Evolutionary conservation across 1,284 basidiomycete genomes (phyloP).

Genomic region (Moesziomyces parantarcticus): DNA sequence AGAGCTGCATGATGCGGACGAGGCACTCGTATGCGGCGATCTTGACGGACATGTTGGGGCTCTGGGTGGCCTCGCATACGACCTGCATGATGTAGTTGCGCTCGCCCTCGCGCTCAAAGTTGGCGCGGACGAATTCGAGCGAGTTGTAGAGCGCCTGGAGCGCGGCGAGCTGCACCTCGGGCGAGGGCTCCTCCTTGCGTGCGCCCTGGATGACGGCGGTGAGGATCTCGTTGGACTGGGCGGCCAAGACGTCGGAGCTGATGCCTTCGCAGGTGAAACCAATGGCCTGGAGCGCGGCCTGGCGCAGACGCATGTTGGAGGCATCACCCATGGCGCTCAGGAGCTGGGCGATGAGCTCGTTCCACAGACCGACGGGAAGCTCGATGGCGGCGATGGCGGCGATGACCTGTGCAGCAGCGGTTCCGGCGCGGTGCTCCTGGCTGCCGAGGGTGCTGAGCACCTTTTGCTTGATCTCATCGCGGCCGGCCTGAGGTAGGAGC

Average conservation of each 20-base stretch:
- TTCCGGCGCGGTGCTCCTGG: slow-evolving; percentile 78
- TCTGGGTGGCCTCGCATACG: slow-evolving; percentile 97
- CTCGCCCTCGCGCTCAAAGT: slow-evolving; percentile 88
- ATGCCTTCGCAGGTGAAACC: slow-evolving; percentile 97
- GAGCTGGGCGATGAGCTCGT: slow-evolving; percentile 86
- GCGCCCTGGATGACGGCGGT: slow-evolving; percentile 99
- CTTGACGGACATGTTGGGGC: slow-evolving; percentile 77
- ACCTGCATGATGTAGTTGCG: slow-evolving; percentile 99
- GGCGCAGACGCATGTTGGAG: slow-evolving; percentile 80
- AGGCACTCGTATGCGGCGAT: slow-evolving; percentile 82
- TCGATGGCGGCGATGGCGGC: slow-evolving; percentile 93
- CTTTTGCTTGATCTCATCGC: slow-evolving; percentile 87
- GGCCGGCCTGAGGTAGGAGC: slow-evolving; percentile 76
- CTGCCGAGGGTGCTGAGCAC: slow-evolving; percentile 85
- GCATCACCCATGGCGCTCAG: slow-evolving; percentile 86
- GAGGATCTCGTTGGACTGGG: slow-evolving; percentile 95
- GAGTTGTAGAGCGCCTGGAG: slow-evolving; percentile 94
- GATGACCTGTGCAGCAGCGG: slow-evolving; percentile 90
- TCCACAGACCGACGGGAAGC: slow-evolving; percentile 87
- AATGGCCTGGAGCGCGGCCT: slow-evolving; percentile 92
- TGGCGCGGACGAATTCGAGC: slow-evolving; percentile 95
- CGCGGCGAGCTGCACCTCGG: slow-evolving; percentile 93
- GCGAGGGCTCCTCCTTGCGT: slow-evolving; percentile 87
- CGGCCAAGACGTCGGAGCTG: slow-evolving; percentile 78
- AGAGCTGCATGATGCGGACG: slow-evolving; percentile 95